These are phyloP conservation scores for Trametes elegans DNA, from an alignment of 768 basidiomycete genomes.

Conservation along the genomic window DNA sequence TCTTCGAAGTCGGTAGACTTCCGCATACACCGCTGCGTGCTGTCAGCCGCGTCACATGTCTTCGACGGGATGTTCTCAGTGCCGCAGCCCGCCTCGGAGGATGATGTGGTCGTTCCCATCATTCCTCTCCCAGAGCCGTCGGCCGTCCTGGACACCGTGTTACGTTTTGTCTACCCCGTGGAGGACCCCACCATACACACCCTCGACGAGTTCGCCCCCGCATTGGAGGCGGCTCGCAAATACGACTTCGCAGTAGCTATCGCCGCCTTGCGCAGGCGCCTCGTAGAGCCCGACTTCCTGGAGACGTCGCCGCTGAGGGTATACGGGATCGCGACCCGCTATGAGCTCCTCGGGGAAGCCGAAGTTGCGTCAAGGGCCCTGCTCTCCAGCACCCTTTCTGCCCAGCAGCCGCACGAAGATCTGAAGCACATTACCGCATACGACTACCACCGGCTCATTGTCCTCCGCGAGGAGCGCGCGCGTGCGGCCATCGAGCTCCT, in stretches of 20 bases:
- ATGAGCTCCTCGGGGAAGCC: slow-evolving; percentile 62
- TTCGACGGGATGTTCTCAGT: slow-evolving; percentile 68
- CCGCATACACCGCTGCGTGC: slow-evolving; percentile 58
- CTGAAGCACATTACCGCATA: slow-evolving; percentile 66
- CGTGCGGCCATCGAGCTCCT: slow-evolving; percentile 48
- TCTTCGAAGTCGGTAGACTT: slow-evolving; percentile 44
- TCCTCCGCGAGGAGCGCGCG: slow-evolving; percentile 55
- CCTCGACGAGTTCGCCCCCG: slow-evolving; percentile 50
- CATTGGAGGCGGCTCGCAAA: slow-evolving; percentile 57
- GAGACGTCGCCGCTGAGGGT: slow-evolving; percentile 53
- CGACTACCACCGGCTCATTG: slow-evolving; percentile 62
- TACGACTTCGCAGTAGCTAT: slow-evolving; percentile 57
- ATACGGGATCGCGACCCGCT: slow-evolving; percentile 68
- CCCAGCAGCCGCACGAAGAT: slow-evolving; percentile 59
- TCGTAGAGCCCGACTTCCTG: slow-evolving; percentile 51
- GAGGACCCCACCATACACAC: slow-evolving; percentile 49
- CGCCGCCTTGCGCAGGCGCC: slow-evolving; percentile 46
- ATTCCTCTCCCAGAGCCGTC: slow-evolving; percentile 56
- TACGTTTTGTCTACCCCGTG: slow-evolving; percentile 63
- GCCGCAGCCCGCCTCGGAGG: slow-evolving; percentile 44
- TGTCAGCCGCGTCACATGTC: slow-evolving; percentile 63
- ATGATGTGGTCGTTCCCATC: slow-evolving; percentile 34
- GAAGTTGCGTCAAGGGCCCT: slow-evolving; percentile 59
- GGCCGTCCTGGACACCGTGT: slow-evolving; percentile 44
- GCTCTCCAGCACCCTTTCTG: slow-evolving; percentile 50